These are phyloP conservation scores for Apiospora kogelbergensis DNA, from an alignment of 2,329 filamentous ascomycete species.

Conservation along the genomic window DNA sequence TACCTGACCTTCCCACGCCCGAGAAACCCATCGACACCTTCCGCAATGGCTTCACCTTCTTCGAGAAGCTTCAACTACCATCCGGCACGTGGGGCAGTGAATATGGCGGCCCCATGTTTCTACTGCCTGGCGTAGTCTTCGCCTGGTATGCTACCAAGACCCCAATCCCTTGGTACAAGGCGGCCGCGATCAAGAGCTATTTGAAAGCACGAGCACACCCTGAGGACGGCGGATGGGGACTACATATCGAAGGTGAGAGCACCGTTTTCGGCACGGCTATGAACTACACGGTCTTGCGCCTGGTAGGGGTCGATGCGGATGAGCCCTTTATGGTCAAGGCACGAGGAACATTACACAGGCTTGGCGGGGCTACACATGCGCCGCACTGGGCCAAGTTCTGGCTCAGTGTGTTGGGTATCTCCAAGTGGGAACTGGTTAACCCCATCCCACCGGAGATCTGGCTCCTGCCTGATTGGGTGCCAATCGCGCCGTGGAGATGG, in stretches of 20 bases:
- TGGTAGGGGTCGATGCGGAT: slow-evolving; percentile 81
- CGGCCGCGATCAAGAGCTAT: slow-evolving; percentile 90
- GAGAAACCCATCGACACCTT: slow-evolving; percentile 75
- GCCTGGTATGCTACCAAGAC: slow-evolving; percentile 89
- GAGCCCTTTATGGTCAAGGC: slow-evolving; percentile 85
- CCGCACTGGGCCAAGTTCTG: slow-evolving; percentile 99
- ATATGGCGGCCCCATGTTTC: slow-evolving; percentile 96
- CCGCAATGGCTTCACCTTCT: slow-evolving; percentile 82
- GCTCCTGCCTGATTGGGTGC: slow-evolving; percentile 88
- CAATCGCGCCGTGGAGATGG: slow-evolving; percentile 89
- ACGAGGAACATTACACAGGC: slow-evolving; percentile 74
- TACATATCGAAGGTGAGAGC: slow-evolving; percentile 93
- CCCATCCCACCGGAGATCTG: slow-evolving; percentile 92
- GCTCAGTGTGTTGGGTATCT: slow-evolving; percentile 81
- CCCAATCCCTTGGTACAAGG: slow-evolving; percentile 75
- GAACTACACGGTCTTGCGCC: slow-evolving; percentile 80
- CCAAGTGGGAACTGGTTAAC: slow-evolving; percentile 90
- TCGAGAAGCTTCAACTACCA: slow-evolving; percentile 82
- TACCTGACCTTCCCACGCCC: slow-evolving; percentile 70
- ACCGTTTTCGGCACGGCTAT: slow-evolving; percentile 86
- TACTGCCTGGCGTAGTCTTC: slow-evolving; percentile 82
- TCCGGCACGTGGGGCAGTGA: slow-evolving; percentile 96
- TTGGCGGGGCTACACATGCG: slow-evolving; percentile 79
- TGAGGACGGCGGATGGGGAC: slow-evolving; percentile 92
- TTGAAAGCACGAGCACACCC: slow-evolving; percentile 81